Base-by-base conservation (phyloP, 139 green algal species). In the Edaphochlamys debaryana region DNA sequence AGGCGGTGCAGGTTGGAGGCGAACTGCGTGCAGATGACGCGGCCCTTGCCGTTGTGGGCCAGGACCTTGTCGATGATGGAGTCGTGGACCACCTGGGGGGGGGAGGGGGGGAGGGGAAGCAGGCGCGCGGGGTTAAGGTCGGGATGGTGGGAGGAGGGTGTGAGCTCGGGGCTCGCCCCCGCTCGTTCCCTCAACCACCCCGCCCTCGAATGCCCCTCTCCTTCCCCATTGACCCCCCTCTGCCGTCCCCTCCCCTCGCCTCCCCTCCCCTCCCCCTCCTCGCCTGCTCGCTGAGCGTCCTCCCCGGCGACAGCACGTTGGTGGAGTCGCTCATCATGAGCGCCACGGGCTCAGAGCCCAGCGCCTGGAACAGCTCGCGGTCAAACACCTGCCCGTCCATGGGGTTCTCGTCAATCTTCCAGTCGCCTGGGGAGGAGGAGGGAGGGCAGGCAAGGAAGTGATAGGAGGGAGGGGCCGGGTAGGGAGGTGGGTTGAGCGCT, bases 321-420 rank as follows among this genome's bases (percentile, higher is more conserved):
- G 97, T 99, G 50, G 93, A 98, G 90, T 99, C 97, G 19, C 85
- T 95, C 97, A 99, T 99, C 88, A 99, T 95, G 40, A 98, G 89
- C 20, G 91, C 84, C 34, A 98, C 92, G 20, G 91, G 89, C 91
- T 98, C 95, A 63, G 89, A 89, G 27, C 90, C 91, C 45, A 98
- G 83, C 63, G 90, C 42, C 74, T 98, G 92, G 86, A 99, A 98
- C 9, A 91, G 86, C 22, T 87, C 89, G 41, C 97, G 90, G 89
- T 99, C 97, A 86, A 99, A 99, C 15, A 81, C 37, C 69, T 97
- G 69, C 0, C 96, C 96, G 85, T 99, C 97, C 19, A 98, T 63
- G 0, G 97, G 97, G 50, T 94, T 91, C 88, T 99, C 97, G 70
- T 99, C 97, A 48, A 99, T 99, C 93, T 99, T 98, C 96, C 95